Conservation (phyloP, 768 basidiomycete genomes). For the Lentinula edodes region DNA sequence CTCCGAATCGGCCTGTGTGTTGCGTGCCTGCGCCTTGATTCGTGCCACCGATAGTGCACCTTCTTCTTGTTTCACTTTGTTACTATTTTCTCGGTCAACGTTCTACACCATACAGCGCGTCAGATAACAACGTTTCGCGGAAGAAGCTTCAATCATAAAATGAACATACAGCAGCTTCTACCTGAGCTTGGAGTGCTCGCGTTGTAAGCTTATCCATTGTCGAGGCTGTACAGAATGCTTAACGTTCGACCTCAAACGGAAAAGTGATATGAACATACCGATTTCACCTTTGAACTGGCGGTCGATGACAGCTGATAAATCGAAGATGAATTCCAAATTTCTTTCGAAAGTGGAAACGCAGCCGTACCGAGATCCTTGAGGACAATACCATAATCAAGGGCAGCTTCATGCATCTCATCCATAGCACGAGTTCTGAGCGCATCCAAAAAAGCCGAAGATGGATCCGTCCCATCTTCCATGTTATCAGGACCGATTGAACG, state of each 20-base stretch:
- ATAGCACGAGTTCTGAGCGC: conserved; percentile 78
- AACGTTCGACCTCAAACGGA: neutral
- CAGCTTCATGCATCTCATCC: conserved; percentile 81
- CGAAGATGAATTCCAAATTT: neutral
- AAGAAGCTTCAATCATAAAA: neutral
- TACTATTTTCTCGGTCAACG: conserved; percentile 82
- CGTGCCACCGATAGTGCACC: conserved; percentile 71
- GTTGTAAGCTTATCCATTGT: conserved; percentile 87
- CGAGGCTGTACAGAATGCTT: conserved; percentile 32
- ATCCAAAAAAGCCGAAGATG: conserved; percentile 75
- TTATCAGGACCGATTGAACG: conserved; percentile 73
- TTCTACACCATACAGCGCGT: conserved; percentile 39
- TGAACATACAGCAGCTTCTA: conserved; percentile 69
- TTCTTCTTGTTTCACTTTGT: conserved; percentile 82
- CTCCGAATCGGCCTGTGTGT: conserved; percentile 70
- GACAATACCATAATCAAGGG: conserved; percentile 78
- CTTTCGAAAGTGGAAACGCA: neutral
- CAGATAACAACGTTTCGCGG: neutral
- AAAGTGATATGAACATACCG: neutral
- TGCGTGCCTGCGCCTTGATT: conserved; percentile 64
- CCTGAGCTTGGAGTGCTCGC: conserved; percentile 79
- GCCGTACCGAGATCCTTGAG: conserved; percentile 69
- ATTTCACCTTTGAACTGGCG: conserved; percentile 88
- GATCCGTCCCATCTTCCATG: conserved; percentile 63
- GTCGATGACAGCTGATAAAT: conserved; percentile 68